Base-by-base conservation (phyloP, 2,329 filamentous ascomycete species). In the Penicillium sp. region DNA sequence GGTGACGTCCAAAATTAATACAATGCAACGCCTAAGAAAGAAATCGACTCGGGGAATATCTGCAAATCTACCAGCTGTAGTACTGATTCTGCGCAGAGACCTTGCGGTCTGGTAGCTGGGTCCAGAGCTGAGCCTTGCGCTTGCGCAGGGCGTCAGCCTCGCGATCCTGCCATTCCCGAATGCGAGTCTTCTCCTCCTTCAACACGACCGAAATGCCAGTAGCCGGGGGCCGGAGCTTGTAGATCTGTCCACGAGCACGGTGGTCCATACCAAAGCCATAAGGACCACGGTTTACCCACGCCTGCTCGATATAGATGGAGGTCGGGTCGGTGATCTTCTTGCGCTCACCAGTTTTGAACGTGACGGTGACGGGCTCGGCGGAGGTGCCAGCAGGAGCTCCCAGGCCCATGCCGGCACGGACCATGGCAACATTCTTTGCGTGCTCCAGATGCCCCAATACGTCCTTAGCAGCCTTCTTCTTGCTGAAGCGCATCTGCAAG, bases 121-220 rank as follows among this genome's bases (percentile, higher is more conserved):
- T 85, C 94, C 94, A 97, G 16, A 94, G 87, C 65, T 91, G 91
- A 63, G 88, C 85, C 72, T 88, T 88, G 57, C 85, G 83, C 75
- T 90, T 84, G 80, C 92, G 94, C 70, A 88, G 85, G 70, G 89
- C 83, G 81, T 92, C 94, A 68, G 87, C 87, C 73, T 92, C 84
- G 60, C 88, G 87, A 72, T 97, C 93, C 59, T 91, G 83, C 72
- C 89, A 86, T 74, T 93, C 85, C 62, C 95, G 86, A 71, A 97
- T 88, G 57, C 93, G 84, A 6, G 95, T 97, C 77, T 90, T 90
- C 77, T 98, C 93, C 75, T 99, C 95, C 81, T 98, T 99, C 73
- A 99, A 81, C 14, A 97, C 76, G 38, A 99, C 80, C 0, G 89
- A 87, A 62, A 97, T 85, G 66, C 84, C 91, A 33, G 94, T 92